Evolutionary conservation across 495 filamentous ascomycete species (phyloP).

Genomic region (Daldinia decipiens): DNA sequence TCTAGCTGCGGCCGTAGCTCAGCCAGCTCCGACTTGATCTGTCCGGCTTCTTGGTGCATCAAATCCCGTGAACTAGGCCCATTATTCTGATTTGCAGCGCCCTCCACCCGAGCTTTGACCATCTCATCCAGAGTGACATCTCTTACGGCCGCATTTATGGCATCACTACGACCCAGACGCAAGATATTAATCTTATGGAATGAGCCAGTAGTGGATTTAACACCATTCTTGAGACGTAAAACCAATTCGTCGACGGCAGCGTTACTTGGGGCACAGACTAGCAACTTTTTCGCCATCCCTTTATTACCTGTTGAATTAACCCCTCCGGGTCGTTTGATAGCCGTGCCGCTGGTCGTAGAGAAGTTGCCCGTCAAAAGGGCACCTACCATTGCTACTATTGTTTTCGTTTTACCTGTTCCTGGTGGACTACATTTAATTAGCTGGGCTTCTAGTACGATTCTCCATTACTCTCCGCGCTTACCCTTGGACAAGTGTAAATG

Average conservation of each 20-base stretch:
- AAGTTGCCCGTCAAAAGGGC: constrained; percentile 77
- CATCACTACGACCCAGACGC: constrained; percentile 90
- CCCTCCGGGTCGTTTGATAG: constrained; percentile 60
- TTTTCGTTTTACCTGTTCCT: constrained; percentile 97
- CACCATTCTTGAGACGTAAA: constrained; percentile 86
- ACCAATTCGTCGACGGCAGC: constrained; percentile 97
- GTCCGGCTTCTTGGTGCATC: constrained; percentile 83
- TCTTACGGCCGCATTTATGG: constrained; percentile 86
- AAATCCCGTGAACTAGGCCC: constrained; percentile 73
- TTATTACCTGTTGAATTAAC: constrained; percentile 43
- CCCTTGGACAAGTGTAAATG: constrained; percentile 95
- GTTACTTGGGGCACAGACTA: constrained; percentile 96
- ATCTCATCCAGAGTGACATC: constrained; percentile 96
- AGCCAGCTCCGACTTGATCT: constrained; percentile 75
- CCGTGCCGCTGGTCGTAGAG: constrained; percentile 54
- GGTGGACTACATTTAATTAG: constrained; percentile 68
- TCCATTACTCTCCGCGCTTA: constrained; percentile 46
- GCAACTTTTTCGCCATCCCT: constrained; percentile 75
- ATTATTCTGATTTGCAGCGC: constrained; percentile 59
- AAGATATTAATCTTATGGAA: constrained; percentile 81
- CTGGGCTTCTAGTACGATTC: neutral
- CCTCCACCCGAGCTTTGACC: constrained; percentile 76
- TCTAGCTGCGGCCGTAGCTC: constrained; percentile 75
- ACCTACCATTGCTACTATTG: constrained; percentile 94
- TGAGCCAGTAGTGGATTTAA: constrained; percentile 79